Evolutionary conservation across 2,329 filamentous ascomycete species (phyloP).

Genomic region (Sordariomycetes sp.): DNA sequence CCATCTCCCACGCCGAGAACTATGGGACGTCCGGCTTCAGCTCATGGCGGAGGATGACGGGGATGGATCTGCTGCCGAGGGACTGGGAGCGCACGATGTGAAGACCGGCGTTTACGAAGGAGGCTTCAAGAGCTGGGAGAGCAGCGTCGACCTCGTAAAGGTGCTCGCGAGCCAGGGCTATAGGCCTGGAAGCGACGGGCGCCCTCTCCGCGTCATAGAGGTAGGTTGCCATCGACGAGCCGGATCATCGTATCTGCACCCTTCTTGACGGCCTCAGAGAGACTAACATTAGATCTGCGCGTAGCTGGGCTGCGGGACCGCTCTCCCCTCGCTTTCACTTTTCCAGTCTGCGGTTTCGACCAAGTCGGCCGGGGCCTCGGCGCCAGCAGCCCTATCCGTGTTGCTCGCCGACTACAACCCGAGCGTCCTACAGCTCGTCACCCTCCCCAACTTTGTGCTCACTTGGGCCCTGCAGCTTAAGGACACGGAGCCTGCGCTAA

Average conservation of each 20-base stretch:
- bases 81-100: conserved; percentile 58
- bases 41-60: conserved; percentile 60
- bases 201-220: conserved; percentile 1
- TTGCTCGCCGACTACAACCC: conserved; percentile 71
- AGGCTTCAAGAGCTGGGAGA: conserved; percentile 85
- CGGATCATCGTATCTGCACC: neutral
- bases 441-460: conserved; percentile 64
- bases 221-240: neutral
- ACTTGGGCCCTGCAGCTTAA: conserved; percentile 44
- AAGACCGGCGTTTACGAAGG: conserved; percentile 76
- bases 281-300: conserved; percentile 8
- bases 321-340: conserved; percentile 57
- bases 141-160: conserved; percentile 66
- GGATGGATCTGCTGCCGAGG: conserved; percentile 23
- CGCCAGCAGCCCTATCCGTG: conserved; percentile 33
- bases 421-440: conserved; percentile 64
- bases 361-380: conserved; percentile 7
- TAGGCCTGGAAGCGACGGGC: neutral
- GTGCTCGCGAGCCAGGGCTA: conserved; percentile 36
- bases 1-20: conserved; percentile 56
- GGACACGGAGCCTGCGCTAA: conserved; percentile 20
- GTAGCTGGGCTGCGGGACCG: conserved; percentile 68
- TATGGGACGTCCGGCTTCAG: conserved; percentile 73
- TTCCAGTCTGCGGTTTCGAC: conserved; percentile 45
- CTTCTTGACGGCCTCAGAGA: neutral